phyloP scores from a whole-genome alignment of 1,284 basidiomycete genomes.

The Tylopilus orsonianus region DNA sequence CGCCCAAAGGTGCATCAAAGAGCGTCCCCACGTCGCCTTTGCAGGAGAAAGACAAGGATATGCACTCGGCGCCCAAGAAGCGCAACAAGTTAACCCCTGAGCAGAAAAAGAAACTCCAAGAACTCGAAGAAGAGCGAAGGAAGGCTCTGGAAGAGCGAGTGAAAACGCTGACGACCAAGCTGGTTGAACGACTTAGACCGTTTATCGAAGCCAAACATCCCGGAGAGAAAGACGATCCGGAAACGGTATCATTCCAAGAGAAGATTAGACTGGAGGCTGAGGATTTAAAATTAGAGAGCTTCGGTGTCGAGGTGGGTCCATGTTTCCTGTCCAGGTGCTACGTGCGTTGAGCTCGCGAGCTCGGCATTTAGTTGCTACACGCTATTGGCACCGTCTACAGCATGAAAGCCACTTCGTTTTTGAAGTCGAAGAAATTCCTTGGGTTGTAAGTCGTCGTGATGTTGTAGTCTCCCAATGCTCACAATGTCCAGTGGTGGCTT shows the following conservation, averaged over 20 bases:
- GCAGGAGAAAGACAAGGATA: conserved; percentile 36
- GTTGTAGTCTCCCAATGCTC: conserved; percentile 23
- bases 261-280: conserved; percentile 87
- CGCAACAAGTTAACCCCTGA: conserved; percentile 74
- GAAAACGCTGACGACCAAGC: conserved; percentile 69
- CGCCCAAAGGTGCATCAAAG: conserved; percentile 23
- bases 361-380: conserved; percentile 60
- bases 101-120: conserved; percentile 80
- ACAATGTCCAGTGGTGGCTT: conserved; percentile 74
- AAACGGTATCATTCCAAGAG: conserved; percentile 76
- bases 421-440: conserved; percentile 90
- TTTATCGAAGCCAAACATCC: conserved; percentile 89
- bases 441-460: conserved; percentile 62
- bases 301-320: conserved; percentile 85
- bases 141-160: conserved; percentile 81
- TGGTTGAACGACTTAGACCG: conserved; percentile 81
- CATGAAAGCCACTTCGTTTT: conserved; percentile 88
- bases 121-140: conserved; percentile 76
- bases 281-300: conserved; percentile 97
- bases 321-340: not conserved
- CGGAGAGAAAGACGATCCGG: conserved; percentile 82
- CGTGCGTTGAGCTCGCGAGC: conserved; percentile 3
- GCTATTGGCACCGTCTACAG: conserved; percentile 90
- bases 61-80: conserved; percentile 37
- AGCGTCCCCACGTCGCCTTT: conserved; percentile 29